Evolutionary conservation across 1,284 basidiomycete genomes (phyloP), one percentile per base, ranked within the genome.

Genomic region (Phylloporus sp.): DNA sequence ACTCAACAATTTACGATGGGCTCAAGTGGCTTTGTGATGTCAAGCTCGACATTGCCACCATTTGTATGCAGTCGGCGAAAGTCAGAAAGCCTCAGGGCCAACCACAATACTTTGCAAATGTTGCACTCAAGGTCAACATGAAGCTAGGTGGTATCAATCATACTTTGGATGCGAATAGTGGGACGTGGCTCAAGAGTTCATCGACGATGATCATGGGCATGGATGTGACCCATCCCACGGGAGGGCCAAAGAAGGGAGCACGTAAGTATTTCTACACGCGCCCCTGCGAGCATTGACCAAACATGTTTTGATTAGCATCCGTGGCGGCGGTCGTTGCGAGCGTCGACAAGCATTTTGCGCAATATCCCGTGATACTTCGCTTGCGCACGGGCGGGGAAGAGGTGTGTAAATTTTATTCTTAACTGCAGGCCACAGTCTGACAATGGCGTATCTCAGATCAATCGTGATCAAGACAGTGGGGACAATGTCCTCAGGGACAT

Each of bases 91-190:
- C 58, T 79, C 77, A 66, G 80, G 76, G 63, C 74, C 81, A 32
- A 81, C 79, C 64, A 74, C 84, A 60, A 74, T 79, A 26, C 58
- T 68, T 70, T 60, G 68, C 72, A 2, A 71, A 74, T n/a, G 62
- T 71, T 8, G 69, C 70, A 2, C 71, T 82, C 46, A 83, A 87
- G 68, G 80, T 92, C 61, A 94, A 94, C 76, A 90, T 89, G 82
- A 94, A 94, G 79, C 76, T 93, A 61, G 90, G 90, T 6, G 92
- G 92, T 22, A 79, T 89, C 58, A 94, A 94, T 70, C 91, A 93
- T 67, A 76, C 72, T 12, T 74, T 93, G 46, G 88, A 89, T 64
- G 69, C 74, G 15, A 68, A 71, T 2, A 85, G 78, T 64, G 84
- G 88, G 76, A 59, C 60, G 2, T 90, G 86, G 87, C 77, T 93